A percentile compares a stretch with the other conserved stretches of the same genome.
phyloP scores from a whole-genome alignment of 805 yeast genomes.

The Priceomyces fermenticarens region DNA sequence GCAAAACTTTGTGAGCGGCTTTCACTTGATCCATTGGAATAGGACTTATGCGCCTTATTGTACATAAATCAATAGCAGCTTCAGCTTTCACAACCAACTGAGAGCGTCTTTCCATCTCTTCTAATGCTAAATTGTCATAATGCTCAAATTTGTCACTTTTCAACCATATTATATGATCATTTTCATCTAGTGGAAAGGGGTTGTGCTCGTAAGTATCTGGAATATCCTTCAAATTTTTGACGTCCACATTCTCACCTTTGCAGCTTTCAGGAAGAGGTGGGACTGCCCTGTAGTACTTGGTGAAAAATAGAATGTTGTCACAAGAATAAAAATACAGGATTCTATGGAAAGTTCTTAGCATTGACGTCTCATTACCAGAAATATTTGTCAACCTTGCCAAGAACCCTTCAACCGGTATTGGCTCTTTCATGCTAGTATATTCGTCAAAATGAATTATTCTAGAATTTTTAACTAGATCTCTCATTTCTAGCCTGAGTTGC shows the following conservation, averaged over 20 bases:
- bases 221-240: conserved; percentile 14
- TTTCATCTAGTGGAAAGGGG: conserved; percentile 51
- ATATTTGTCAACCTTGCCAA: conserved; percentile 54
- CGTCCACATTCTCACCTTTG: conserved; percentile 13
- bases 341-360: conserved; percentile 45
- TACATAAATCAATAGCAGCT: conserved; percentile 58
- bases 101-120: conserved; percentile 62
- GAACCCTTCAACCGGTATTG: conserved; percentile 81
- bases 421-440: conserved; percentile 41
- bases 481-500: conserved; percentile 55
- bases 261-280: conserved; percentile 55
- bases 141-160: conserved; percentile 40
- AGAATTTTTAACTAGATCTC: conserved; percentile 45
- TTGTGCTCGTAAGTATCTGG: conserved; percentile 45
- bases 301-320: conserved; percentile 59
- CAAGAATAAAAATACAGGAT: conserved; percentile 63
- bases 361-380: conserved; percentile 38
- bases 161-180: conserved; percentile 64
- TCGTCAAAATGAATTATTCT: conserved; percentile 13
- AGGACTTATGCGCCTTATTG: conserved; percentile 38
- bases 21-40: conserved; percentile 22
- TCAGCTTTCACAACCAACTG: conserved; percentile 54
- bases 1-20: conserved; percentile 22
- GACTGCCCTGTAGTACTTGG: conserved; percentile 49
- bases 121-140: conserved; percentile 57